Conservation (phyloP, 108 stramenopile species). For the Mediolabrus comicus region DNA sequence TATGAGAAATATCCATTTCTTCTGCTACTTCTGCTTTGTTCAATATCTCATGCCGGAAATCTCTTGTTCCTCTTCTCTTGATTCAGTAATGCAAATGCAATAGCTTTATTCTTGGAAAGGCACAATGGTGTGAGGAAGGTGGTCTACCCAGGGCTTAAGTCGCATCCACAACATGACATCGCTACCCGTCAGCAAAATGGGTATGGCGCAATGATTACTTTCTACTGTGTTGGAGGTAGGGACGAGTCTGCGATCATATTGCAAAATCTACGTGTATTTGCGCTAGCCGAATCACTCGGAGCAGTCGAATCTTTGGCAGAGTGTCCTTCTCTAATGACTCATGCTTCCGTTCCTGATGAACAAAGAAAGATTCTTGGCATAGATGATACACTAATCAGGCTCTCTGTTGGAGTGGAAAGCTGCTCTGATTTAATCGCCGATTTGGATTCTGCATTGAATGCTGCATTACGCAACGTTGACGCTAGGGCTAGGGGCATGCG, state of each 20-base stretch:
- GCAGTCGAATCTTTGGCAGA: conserved; percentile 81
- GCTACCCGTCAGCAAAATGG: conserved; percentile 78
- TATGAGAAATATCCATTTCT: neutral
- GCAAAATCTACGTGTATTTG: conserved; percentile 59
- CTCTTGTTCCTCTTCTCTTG: neutral
- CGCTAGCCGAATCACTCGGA: conserved; percentile 69
- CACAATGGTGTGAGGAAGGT: conserved; percentile 66
- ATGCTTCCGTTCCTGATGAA: conserved; percentile 69
- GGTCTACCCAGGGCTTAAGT: conserved; percentile 78
- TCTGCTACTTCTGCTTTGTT: neutral
- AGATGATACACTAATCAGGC: conserved; percentile 63
- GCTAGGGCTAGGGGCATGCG: no score
- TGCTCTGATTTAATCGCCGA: conserved; percentile 59
- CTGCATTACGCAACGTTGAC: neutral
- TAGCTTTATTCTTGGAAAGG: conserved; percentile 69
- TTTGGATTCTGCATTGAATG: conserved; percentile 50
- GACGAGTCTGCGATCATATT: conserved; percentile 55
- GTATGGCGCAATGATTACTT: conserved; percentile 88
- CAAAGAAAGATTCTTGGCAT: conserved; percentile 59
- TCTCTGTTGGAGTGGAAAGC: conserved; percentile 70
- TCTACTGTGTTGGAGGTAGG: conserved; percentile 77
- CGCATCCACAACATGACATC: conserved; percentile 83
- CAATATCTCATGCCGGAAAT: neutral
- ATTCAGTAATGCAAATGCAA: conserved; percentile 72
- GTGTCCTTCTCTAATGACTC: conserved; percentile 76